Evolutionary conservation across 768 basidiomycete genomes (phyloP).

Genomic region (Auricularia heimuer): DNA sequence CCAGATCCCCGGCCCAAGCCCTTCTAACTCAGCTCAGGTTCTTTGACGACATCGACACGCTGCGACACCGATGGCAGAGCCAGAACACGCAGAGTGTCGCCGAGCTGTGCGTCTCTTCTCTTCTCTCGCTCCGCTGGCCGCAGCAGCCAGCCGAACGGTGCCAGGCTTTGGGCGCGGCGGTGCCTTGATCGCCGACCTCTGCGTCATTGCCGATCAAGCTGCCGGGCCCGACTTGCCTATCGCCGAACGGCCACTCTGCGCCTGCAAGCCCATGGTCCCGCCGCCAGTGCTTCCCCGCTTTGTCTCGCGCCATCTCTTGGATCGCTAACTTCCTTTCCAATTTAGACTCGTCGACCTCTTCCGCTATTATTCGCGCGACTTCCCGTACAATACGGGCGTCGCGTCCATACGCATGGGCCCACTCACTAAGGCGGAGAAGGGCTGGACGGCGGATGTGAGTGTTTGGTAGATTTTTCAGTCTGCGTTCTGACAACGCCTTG

Average conservation of each 20-base stretch:
- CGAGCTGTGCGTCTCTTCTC: constrained; percentile 56
- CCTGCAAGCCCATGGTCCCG: background rate
- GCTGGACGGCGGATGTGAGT: constrained; percentile 88
- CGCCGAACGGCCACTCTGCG: background rate
- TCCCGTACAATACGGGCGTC: constrained; percentile 83
- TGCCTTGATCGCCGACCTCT: background rate
- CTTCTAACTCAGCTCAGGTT: constrained; percentile 43
- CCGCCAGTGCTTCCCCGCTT: background rate
- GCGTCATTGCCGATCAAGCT: background rate
- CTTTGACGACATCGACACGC: constrained; percentile 92
- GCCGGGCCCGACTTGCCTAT: background rate
- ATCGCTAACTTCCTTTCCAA: constrained; percentile 7
- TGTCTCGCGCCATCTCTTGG: background rate
- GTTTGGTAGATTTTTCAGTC: background rate
- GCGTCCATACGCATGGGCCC: constrained; percentile 84
- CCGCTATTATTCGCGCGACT: constrained; percentile 91
- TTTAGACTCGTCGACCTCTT: constrained; percentile 94
- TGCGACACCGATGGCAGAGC: constrained; percentile 90
- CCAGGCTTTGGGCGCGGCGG: too few relatives aligned
- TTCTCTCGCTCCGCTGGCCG: background rate
- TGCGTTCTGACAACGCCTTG: constrained; percentile 18
- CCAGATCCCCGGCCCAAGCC: constrained; percentile 6
- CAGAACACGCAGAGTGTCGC: constrained; percentile 87
- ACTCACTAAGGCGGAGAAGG: constrained; percentile 83
- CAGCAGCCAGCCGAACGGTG: too few relatives aligned